Base-by-base conservation (phyloP, 2,329 filamentous ascomycete species). In the Trichoderma arundinaceum region DNA sequence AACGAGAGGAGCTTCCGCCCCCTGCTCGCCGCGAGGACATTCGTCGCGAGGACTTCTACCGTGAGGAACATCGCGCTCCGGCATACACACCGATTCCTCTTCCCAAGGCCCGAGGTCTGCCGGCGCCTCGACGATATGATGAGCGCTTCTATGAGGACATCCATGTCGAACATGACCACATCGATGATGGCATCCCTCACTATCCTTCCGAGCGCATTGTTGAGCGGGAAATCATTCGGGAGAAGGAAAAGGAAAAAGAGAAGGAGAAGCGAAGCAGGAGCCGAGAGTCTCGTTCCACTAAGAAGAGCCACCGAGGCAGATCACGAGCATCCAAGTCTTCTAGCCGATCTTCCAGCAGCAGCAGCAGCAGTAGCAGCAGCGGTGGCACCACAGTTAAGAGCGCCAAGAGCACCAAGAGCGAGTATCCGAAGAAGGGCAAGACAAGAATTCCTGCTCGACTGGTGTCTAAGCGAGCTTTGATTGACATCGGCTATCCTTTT, bases 401-500 rank as follows among this genome's bases (percentile, higher is more conserved):
- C 76, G 84, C 5, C 5, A 51, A 33, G 19, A 56, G 52, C 35
- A 39, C 35, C 53, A 83, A 80, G 72, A 86, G 80, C 76, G 84
- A 88, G 65, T 92, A 91, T 69, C 90, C 90, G 9, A 91, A 91
- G 79, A 93, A 90, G 76, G 94, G 94, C 72, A 96, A 94, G 83
- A 97, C 94, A 13, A 88, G 91, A 71, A 93, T 97, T 76, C 94
- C 94, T 0, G 88, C 87, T 66, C 86, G 90, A 65, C 82, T 97
- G 67, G 92, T 96, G 13, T 91, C 91, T 69, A 90, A 91, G 75
- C 85, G 89, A 68, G 94, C 92, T 1, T 85, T 97, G 39, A 89
- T 91, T 68, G 92, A 97, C 69, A 82, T 96, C 13, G 90, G 91
- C 12, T 97, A 97, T 77, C 92, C 92, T 0, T 97, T 89, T 72